phyloP scores from a whole-genome alignment of 805 yeast species.

The Metschnikowia sp. region DNA sequence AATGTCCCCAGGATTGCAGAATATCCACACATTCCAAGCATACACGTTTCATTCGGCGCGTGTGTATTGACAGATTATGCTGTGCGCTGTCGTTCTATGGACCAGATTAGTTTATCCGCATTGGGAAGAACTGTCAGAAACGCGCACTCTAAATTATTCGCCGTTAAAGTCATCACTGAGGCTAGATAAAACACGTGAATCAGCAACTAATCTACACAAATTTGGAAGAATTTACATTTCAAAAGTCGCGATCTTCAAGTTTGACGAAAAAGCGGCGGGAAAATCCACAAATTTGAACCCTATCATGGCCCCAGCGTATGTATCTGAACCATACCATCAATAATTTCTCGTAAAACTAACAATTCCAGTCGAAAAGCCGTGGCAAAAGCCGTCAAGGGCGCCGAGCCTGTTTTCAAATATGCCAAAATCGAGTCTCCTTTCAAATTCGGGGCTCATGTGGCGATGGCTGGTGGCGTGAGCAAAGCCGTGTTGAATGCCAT shows the following conservation, averaged over 20 bases:
- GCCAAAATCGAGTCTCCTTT: constrained; percentile 42
- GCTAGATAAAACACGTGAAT: no score
- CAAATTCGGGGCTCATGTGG: constrained; percentile 89
- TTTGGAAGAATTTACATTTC: no score
- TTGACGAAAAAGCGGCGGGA: not conserved
- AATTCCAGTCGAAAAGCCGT: constrained; percentile 4
- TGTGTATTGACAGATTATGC: no score
- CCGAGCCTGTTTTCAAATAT: constrained; percentile 21
- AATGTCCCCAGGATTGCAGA: no score
- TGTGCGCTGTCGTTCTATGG: no score
- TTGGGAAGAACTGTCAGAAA: no score
- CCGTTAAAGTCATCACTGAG: no score
- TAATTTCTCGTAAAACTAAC: not conserved
- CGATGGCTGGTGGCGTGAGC: constrained; percentile 77
- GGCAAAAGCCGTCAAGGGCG: constrained; percentile 2
- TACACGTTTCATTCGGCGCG: no score
- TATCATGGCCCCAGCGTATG: constrained; percentile 10
- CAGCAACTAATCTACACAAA: no score
- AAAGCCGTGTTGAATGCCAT: constrained; percentile 61
- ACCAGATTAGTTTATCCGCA: no score
- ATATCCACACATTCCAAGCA: no score
- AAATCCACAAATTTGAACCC: not conserved
- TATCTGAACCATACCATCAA: not conserved
- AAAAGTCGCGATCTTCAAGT: not conserved
- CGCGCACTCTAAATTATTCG: no score